Evolutionary conservation across 2,329 filamentous ascomycete genomes (phyloP).

Genomic region (Monosporascus sp.): DNA sequence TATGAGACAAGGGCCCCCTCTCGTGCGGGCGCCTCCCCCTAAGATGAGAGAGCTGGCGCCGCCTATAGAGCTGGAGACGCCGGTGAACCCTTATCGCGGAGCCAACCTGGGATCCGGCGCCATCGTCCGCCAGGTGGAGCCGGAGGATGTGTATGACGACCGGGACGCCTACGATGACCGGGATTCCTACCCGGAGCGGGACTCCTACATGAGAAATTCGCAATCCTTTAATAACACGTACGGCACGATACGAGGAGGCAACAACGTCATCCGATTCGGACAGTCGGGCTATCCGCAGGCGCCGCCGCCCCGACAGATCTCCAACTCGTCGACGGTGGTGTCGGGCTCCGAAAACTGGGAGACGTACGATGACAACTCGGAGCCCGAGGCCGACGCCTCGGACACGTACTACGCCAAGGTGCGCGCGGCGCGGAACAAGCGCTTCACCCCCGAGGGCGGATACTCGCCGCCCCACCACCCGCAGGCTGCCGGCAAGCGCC

Average conservation of each 20-base stretch:
- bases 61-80: constrained; percentile 47
- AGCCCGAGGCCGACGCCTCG: constrained; percentile 68
- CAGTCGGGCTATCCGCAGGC: constrained; percentile 36
- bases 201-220: constrained; percentile 35
- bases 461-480: constrained; percentile 30
- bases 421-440: constrained; percentile 63
- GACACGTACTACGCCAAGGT: constrained; percentile 79
- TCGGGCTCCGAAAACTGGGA: constrained; percentile 97
- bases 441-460: constrained; percentile 47
- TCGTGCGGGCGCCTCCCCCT: constrained; percentile 68
- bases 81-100: constrained; percentile 42
- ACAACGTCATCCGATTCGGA: constrained; percentile 25
- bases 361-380: constrained; percentile 82
- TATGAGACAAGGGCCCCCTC: constrained; percentile 49
- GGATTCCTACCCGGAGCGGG: constrained; percentile 25
- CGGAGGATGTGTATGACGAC: constrained; percentile 86
- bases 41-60: constrained; percentile 79
- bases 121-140: constrained; percentile 57
- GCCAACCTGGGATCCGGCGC: constrained; percentile 44
- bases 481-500: constrained; percentile 41
- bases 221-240: background rate
- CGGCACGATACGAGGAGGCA: background rate
- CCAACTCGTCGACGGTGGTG: constrained; percentile 68
- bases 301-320: constrained; percentile 58
- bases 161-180: constrained; percentile 29